Evolutionary conservation across 2,329 filamentous ascomycete species (phyloP).

Genomic region (Nothophaeocryptopus gaeumannii): DNA sequence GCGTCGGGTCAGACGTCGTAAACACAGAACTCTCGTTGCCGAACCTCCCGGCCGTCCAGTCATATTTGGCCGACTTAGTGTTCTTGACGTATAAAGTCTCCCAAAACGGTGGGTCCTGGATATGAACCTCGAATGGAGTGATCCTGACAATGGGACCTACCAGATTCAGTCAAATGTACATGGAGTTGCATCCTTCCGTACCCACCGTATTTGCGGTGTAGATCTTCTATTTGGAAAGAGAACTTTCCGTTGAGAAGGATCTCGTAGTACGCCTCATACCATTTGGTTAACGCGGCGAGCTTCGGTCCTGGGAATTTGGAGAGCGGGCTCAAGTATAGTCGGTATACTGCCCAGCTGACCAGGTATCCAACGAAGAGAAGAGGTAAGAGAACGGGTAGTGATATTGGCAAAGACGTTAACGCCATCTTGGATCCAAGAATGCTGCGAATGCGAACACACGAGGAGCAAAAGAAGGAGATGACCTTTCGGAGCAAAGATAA

Average conservation of each 20-base stretch:
- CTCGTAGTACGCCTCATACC: conserved; percentile 34
- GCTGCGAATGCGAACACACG: too few relatives aligned
- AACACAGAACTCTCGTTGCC: conserved; percentile 20
- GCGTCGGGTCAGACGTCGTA: conserved; percentile 13
- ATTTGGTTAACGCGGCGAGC: conserved; percentile 27
- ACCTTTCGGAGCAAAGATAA: not conserved
- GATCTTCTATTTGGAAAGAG: conserved; percentile 25
- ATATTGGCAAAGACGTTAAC: not conserved
- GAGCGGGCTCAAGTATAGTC: conserved; percentile 27
- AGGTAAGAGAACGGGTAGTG: conserved; percentile 7
- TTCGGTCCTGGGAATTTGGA: conserved; percentile 31
- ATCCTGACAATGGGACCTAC: conserved; percentile 31
- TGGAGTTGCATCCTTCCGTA: not conserved
- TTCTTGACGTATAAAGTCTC: conserved; percentile 27
- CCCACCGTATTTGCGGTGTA: conserved; percentile 31
- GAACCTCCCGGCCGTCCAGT: conserved; percentile 17
- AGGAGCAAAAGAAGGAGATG: not conserved
- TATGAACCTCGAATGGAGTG: conserved; percentile 44
- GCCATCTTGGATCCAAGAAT: too few relatives aligned
- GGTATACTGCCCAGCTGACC: conserved; percentile 22
- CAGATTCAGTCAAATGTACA: not conserved
- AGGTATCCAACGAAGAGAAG: conserved; percentile 13
- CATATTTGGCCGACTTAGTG: conserved; percentile 17
- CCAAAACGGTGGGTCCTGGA: conserved; percentile 37
- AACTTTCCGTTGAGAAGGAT: conserved; percentile 27